Percentiles rank a stretch among this genome's conserved stretches.
Conservation (phyloP, 2,329 filamentous ascomycete species). For the Amesomyces nigricolor region DNA sequence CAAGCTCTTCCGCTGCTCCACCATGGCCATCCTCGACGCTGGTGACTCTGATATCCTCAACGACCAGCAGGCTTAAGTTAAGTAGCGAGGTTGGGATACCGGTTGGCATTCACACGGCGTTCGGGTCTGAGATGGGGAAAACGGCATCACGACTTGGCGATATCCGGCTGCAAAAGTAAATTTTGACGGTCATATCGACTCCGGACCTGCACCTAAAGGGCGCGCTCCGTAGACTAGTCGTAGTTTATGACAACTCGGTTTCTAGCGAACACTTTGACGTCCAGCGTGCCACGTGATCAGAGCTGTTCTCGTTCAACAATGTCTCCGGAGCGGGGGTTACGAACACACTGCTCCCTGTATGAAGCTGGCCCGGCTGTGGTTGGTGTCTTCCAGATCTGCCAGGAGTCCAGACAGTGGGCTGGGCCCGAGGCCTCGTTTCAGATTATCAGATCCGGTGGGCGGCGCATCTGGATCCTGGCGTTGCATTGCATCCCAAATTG, state of each 20-base stretch:
- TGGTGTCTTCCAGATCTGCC: neutral
- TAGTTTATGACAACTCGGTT: constrained; percentile 23
- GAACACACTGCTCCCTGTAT: neutral
- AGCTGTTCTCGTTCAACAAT: too few relatives aligned
- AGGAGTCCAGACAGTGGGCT: too few relatives aligned
- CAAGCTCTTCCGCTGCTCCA: constrained; percentile 86
- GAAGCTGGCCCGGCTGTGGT: neutral
- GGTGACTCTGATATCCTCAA: constrained; percentile 97
- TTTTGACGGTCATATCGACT: constrained; percentile 19
- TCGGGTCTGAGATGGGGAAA: constrained; percentile 32
- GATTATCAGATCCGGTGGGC: neutral
- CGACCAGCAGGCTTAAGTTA: constrained; percentile 64
- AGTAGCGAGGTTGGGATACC: constrained; percentile 24
- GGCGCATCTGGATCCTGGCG: neutral
- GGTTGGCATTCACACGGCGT: constrained; percentile 37
- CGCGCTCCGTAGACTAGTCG: constrained; percentile 23
- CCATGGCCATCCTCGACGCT: constrained; percentile 94
- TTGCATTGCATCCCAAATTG: constrained; percentile 19
- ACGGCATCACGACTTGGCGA: constrained; percentile 24
- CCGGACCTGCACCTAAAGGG: constrained; percentile 13
- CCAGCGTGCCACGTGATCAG: too few relatives aligned
- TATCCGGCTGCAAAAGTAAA: constrained; percentile 21
- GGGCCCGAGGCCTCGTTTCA: too few relatives aligned
- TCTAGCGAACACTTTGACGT: neutral
- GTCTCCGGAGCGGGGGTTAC: too few relatives aligned